Conservation (phyloP, 2,329 filamentous ascomycete species). For the Colletotrichum sp. region DNA sequence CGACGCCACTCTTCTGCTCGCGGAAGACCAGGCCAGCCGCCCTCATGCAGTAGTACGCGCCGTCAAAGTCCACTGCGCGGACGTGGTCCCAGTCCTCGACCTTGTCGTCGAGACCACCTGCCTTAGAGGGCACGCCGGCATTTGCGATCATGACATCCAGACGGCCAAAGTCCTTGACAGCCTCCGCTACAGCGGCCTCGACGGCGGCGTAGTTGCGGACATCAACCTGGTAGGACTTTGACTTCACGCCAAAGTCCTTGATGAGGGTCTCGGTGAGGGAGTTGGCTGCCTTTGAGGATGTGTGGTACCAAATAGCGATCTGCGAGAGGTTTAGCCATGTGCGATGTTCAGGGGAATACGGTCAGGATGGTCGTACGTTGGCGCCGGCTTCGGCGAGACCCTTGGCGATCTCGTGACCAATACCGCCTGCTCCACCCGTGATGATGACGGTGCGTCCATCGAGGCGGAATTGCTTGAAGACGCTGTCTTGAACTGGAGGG, state of each 20-base stretch:
- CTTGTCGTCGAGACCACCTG: constrained; percentile 32
- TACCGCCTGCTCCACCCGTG: constrained; percentile 3
- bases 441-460: constrained; percentile 10
- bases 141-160: constrained; percentile 41
- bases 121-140: constrained; percentile 36
- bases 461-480: constrained; percentile 16
- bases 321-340: not conserved
- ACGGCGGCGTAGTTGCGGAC: constrained; percentile 34
- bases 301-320: constrained; percentile 13
- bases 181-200: constrained; percentile 27
- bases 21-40: constrained; percentile 37
- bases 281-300: not conserved
- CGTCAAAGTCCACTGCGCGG: constrained; percentile 34
- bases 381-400: constrained; percentile 7
- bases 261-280: not conserved
- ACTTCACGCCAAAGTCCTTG: constrained; percentile 1
- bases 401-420: constrained; percentile 7
- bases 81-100: constrained; percentile 33
- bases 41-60: constrained; percentile 37
- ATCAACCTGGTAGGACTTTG: constrained; percentile 40
- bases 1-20: constrained; percentile 36
- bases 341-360: too few species aligned
- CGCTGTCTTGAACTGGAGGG: not conserved
- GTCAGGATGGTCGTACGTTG: constrained; percentile 3
- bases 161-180: constrained; percentile 38